Evolutionary conservation across 495 filamentous ascomycete species (phyloP).

Genomic region (Melanomma pulvis-pyrius): DNA sequence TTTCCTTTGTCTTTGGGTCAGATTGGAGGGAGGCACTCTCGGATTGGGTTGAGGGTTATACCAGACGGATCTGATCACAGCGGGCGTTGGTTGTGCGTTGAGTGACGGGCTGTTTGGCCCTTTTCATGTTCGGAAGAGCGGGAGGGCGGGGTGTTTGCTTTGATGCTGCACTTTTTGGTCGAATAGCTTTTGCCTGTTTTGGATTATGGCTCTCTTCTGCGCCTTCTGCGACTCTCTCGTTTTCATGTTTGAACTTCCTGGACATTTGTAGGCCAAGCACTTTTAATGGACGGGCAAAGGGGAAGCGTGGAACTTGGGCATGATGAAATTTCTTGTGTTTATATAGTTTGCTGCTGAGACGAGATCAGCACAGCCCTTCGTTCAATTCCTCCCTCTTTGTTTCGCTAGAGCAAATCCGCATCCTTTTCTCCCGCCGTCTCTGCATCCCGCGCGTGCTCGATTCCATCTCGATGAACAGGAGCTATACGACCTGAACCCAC

Average conservation of each 20-base stretch:
- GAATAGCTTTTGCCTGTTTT: not conserved
- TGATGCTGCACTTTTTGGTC: no score
- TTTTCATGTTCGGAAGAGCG: not conserved
- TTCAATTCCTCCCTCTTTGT: not conserved
- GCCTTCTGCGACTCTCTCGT: not conserved
- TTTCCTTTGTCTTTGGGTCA: not conserved
- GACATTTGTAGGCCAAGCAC: not conserved
- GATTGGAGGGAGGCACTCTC: not conserved
- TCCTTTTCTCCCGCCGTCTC: no score
- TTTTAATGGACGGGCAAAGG: not conserved
- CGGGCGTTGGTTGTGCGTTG: conserved; percentile 20
- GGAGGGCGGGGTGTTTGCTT: not conserved
- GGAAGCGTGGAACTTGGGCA: not conserved
- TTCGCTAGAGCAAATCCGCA: no score
- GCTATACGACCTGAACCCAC: no score
- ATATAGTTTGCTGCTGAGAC: not conserved
- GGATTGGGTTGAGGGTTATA: conserved; percentile 18
- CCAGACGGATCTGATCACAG: conserved; percentile 12
- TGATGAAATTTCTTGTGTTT: not conserved
- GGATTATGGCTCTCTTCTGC: not conserved
- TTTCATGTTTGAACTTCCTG: not conserved
- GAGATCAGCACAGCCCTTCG: not conserved
- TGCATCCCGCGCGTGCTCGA: no score
- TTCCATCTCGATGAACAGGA: no score
- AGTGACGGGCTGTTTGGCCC: not conserved